Base-by-base conservation (phyloP, 768 basidiomycete genomes). In the Auriculariales sp. region DNA sequence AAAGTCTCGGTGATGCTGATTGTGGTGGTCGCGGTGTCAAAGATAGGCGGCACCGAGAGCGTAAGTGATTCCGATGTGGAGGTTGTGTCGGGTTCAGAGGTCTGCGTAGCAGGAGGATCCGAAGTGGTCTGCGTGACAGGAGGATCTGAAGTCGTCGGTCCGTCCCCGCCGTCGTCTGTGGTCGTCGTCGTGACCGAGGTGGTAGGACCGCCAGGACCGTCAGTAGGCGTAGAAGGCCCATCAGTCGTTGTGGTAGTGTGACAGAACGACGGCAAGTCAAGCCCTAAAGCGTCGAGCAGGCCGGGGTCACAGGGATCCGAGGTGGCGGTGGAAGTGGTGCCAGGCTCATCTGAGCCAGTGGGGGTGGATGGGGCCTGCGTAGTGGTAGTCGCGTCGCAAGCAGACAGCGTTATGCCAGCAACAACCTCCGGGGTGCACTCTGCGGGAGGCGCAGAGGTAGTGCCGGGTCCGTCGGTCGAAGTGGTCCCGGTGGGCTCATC, bases 401-500 rank as follows among this genome's bases (percentile, higher is more conserved):
- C 46, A 19, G 39, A 44, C 22, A 44, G 17, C 19, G 39, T 44
- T 19, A 44, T 44, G 15, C 39, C 39, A 19, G 27, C 22, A 19
- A 44, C 19, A 15, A 44, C 39, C 22, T 24, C 14, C 19, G 39
- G 39, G 4, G 39, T 44, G 39, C 39, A 44, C 17, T 44, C 39
- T 6, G 39, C 17, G 11, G 48, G 22, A 9, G 52, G 32, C 14
- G 52, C 32, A 29, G 56, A 25, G 7, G 55, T 48, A 2, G 65
- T 51, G 2, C 68, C 57, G 31, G 7, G 31, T 15, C 31, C 31
- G 31, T 32, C 31, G 15, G 64, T 48, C 4, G 72, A 61, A 2
- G 66, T 61, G 33, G 72, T 54, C 4, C 64, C 69, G 12, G 75
- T 62, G 0, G 71, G 65, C 1, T 67, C 63, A 57, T 74, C 60